A percentile compares a stretch with the other conserved stretches of the same genome.
These are phyloP conservation scores for Irpex sp. DNA, from an alignment of 1,284 basidiomycete species.

Conservation along the genomic window DNA sequence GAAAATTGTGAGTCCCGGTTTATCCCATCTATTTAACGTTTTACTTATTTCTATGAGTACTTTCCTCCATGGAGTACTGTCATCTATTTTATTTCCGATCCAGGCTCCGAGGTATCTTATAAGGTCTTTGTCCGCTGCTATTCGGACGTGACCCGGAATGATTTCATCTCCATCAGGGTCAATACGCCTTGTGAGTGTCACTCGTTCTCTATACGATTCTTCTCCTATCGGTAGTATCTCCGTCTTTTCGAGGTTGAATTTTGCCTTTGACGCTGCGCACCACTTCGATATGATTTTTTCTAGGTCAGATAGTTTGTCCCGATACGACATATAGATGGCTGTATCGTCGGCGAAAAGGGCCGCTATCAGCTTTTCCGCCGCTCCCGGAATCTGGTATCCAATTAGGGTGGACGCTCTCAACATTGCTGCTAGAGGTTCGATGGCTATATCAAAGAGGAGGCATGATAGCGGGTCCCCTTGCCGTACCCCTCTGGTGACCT, in stretches of 20 bases:
- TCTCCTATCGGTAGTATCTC: conserved; percentile 31
- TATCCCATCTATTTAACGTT: conserved; percentile 17
- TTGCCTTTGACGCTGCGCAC: conserved; percentile 30
- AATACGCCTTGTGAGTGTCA: not conserved
- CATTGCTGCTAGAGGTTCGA: conserved; percentile 22
- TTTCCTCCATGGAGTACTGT: conserved; percentile 16
- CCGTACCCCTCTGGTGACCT: conserved; percentile 23
- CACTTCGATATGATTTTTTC: conserved; percentile 22
- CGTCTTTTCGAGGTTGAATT: conserved; percentile 33
- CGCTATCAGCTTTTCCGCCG: conserved; percentile 17
- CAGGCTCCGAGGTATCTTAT: not conserved
- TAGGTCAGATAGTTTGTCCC: conserved; percentile 19
- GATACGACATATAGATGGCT: conserved; percentile 18
- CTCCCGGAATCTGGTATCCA: conserved; percentile 16
- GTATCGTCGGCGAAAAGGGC: conserved; percentile 32
- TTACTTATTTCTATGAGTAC: conserved; percentile 15
- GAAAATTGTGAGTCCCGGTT: conserved; percentile 12
- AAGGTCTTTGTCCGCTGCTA: not conserved
- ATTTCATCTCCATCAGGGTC: not conserved
- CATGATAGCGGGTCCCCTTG: conserved; percentile 33
- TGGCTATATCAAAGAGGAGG: conserved; percentile 25
- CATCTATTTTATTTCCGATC: not conserved
- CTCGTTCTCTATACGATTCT: not conserved
- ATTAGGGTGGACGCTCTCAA: conserved; percentile 17
- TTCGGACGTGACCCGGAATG: not conserved